Conservation (phyloP, 1,284 basidiomycete genomes). For the Cutaneotrichosporon dermatis region DNA sequence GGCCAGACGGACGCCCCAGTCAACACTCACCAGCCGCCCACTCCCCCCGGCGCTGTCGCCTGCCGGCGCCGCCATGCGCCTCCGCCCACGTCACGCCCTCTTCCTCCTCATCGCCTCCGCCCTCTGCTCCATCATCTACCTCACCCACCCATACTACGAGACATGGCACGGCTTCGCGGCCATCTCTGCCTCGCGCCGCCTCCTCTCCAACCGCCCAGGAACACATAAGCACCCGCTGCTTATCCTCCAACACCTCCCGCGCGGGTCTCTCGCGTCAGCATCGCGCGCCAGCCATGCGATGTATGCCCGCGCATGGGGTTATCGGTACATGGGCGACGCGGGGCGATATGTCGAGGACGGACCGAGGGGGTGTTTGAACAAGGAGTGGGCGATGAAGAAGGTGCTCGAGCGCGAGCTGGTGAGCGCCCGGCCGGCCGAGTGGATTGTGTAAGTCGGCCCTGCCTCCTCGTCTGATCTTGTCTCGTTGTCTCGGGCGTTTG, state of each 20-base stretch:
- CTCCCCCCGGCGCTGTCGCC: too few species aligned
- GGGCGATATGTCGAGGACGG: neutral
- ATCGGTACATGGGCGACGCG: constrained; percentile 1
- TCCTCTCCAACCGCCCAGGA: neutral
- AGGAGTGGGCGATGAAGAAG: constrained; percentile 1
- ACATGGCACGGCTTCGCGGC: neutral
- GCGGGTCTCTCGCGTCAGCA: neutral
- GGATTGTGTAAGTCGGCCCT: constrained; percentile 14
- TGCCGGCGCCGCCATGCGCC: neutral
- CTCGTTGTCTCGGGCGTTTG: too few species aligned
- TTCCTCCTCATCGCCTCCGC: neutral
- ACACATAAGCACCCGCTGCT: neutral
- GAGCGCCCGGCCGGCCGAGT: constrained; percentile 2
- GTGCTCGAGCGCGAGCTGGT: constrained; percentile 1
- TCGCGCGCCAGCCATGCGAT: constrained; percentile 4
- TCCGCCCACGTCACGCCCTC: neutral
- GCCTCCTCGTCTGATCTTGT: too few species aligned
- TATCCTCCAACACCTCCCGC: constrained; percentile 8
- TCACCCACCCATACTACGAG: neutral
- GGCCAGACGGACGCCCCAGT: too few species aligned
- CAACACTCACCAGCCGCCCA: too few species aligned
- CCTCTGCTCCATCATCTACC: neutral
- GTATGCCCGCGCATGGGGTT: constrained; percentile 11
- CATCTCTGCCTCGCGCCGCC: neutral
- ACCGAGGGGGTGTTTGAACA: constrained; percentile 6